phyloP scores from a whole-genome alignment of 352 stramenopile genomes.

The Aphanomyces stellatus region DNA sequence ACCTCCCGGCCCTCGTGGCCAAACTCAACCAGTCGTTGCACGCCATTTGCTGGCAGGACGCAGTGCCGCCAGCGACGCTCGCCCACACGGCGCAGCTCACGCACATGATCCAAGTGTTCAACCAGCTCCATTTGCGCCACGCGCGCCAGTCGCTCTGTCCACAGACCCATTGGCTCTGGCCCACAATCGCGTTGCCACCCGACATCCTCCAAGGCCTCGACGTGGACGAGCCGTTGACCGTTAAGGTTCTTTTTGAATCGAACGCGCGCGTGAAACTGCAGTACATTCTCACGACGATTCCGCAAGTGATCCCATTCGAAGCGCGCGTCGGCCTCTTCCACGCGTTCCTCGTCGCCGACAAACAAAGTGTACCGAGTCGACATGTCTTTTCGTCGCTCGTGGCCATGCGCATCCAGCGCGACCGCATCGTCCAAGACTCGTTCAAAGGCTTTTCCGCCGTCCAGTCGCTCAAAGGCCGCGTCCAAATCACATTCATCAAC shows the following conservation, averaged over 20 bases:
- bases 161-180: constrained; percentile 51
- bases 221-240: constrained; percentile 41
- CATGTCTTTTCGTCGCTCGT: constrained; percentile 49
- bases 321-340: constrained; percentile 70
- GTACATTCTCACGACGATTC: constrained; percentile 58
- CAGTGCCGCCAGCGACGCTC: neutral
- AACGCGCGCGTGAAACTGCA: constrained; percentile 11
- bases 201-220: constrained; percentile 54
- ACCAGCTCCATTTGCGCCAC: constrained; percentile 70
- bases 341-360: constrained; percentile 57
- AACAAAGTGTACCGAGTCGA: constrained; percentile 38
- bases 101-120: constrained; percentile 67
- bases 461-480: constrained; percentile 66
- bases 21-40: constrained; percentile 2
- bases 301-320: constrained; percentile 71
- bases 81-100: constrained; percentile 19
- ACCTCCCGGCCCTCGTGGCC: neutral
- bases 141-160: constrained; percentile 37
- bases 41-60: constrained; percentile 14
- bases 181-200: constrained; percentile 51
- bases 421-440: constrained; percentile 87
- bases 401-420: constrained; percentile 54
- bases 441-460: constrained; percentile 72
- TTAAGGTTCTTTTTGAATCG: constrained; percentile 11
- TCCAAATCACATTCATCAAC: constrained; percentile 93